phyloP scores from a whole-genome alignment of 1,139 yeast species.

The Debaryomyces sp. region DNA sequence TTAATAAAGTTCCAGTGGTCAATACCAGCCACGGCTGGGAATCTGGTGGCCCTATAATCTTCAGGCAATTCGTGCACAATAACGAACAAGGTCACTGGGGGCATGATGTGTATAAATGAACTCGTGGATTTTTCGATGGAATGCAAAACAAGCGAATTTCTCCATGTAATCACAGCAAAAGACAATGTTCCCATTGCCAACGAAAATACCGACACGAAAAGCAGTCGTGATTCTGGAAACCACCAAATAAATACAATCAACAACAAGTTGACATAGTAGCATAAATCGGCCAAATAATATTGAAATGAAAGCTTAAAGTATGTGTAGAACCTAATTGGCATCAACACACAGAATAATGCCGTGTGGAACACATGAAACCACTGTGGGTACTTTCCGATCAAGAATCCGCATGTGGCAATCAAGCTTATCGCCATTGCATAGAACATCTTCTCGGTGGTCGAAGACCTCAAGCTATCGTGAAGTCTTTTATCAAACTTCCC shows the following conservation, averaged over 20 bases:
- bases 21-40: slow-evolving; percentile 77
- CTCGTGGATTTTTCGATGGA: slow-evolving; percentile 93
- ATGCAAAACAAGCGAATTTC: slow-evolving; percentile 89
- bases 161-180: slow-evolving; percentile 96
- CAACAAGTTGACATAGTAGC: slow-evolving; percentile 84
- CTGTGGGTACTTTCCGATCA: slow-evolving; percentile 78
- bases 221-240: slow-evolving; percentile 68
- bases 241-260: slow-evolving; percentile 78
- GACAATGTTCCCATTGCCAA: slow-evolving; percentile 86
- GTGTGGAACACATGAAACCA: slow-evolving; percentile 81
- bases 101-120: slow-evolving; percentile 87
- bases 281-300: slow-evolving; percentile 88
- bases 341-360: slow-evolving; percentile 55
- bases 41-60: slow-evolving; percentile 57
- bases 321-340: slow-evolving; percentile 86
- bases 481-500: slow-evolving; percentile 61
- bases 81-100: slow-evolving; percentile 86
- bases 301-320: slow-evolving; percentile 81
- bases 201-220: slow-evolving; percentile 84
- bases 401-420: slow-evolving; percentile 71
- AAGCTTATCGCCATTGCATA: slow-evolving; percentile 73
- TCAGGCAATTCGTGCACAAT: slow-evolving; percentile 77
- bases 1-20: slow-evolving; percentile 70
- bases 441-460: slow-evolving; percentile 78
- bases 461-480: slow-evolving; percentile 49